Base-by-base conservation (phyloP, 108 stramenopile genomes). In the Mediolabrus comicus region DNA sequence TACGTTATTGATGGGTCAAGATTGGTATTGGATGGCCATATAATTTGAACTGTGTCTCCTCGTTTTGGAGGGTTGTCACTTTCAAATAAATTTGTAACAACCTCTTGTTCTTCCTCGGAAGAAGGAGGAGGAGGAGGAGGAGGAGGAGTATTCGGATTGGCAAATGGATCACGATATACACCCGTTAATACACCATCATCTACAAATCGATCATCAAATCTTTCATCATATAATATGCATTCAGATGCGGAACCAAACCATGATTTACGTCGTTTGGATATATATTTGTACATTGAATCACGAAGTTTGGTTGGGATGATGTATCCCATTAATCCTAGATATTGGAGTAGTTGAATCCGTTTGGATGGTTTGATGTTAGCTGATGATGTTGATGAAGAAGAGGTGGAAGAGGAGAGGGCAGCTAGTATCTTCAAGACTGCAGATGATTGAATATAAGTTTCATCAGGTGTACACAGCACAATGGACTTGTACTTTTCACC, bases 121-220 rank as follows among this genome's bases (percentile, higher is more conserved):
- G n/a, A n/a, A n/a, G n/a, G n/a, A n/a, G n/a, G n/a, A 24, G 4
- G 6, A n/a, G 13, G 8, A 32, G n/a, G 3, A 4, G 39, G 11
- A 6, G 36, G 54, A 5, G 35, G 56, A 30, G 33, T 33, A 67
- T 58, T 58, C 3, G 70, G 63, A 71, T 65, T 27, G 0, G 66
- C 56, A 43, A 59, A 68, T 29, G 67, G 67, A 65, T 68, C 67
- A 34, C 67, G 59, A 5, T 31, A 61, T 1, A 24, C n/a, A 29
- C 71, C 79, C 5, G 60, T 73, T 27, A 78, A 46, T 25, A 69
- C 27, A 3, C 62, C 65, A 74, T 83, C 79, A 35, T 69, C 22
- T 2, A 82, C 77, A 33, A 79, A 82, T 33, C 77, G 56, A n/a
- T 49, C 62, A 7, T 75, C 67, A 35, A 46, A 74, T 34, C 61